Conservation (phyloP, 345 rosid species). For the thale cress (Arabidopsis thaliana) region TAIR10.1 NC_003076.8:7969501-7970000, state of each 20-base stretch:
- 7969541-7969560: neutral
- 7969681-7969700: neutral
- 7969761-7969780: neutral
- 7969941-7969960: conserved; percentile 74
- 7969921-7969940: conserved; percentile 63
- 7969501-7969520: conserved; percentile 5
- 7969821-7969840: conserved; percentile 55
- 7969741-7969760: neutral
- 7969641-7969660: neutral
- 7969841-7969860: conserved; percentile 75
- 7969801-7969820: conserved; percentile 52
- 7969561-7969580: neutral
- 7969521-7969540: neutral
- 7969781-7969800: conserved; percentile 7
- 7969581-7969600: neutral
- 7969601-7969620: neutral
- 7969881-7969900: conserved; percentile 69
- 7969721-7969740: neutral
- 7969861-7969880: conserved; percentile 80
- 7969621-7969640: neutral
- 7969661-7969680: neutral
- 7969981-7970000: conserved; percentile 64
- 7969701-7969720: neutral
- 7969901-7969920: conserved; percentile 50
- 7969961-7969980: conserved; percentile 62